A percentile compares a stretch with the other conserved stretches of the same genome.
Evolutionary conservation across 2,329 filamentous ascomycete species (phyloP).

Genomic region (Fusarium goolgardi): DNA sequence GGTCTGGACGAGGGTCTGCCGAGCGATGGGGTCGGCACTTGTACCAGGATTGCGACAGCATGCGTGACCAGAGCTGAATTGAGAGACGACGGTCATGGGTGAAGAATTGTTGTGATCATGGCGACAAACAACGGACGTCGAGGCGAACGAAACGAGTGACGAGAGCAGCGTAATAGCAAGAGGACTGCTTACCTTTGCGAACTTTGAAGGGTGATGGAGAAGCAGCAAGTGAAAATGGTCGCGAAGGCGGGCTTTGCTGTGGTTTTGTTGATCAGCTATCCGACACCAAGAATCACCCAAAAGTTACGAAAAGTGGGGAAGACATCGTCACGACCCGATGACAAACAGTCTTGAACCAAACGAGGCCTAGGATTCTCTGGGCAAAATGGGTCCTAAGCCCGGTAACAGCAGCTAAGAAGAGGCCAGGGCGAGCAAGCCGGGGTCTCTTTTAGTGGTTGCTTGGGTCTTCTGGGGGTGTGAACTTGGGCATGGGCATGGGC

Average conservation of each 20-base stretch:
- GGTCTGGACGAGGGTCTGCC: constrained; percentile 14
- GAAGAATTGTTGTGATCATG: constrained; percentile 26
- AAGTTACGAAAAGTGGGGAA: constrained; percentile 45
- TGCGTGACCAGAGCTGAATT: constrained; percentile 22
- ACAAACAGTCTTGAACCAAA: constrained; percentile 39
- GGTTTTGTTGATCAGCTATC: constrained; percentile 49
- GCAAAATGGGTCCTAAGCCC: constrained; percentile 28
- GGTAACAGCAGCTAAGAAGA: constrained; percentile 27
- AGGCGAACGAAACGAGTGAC: constrained; percentile 12
- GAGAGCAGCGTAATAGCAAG: constrained; percentile 12
- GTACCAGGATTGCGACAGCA: constrained; percentile 26
- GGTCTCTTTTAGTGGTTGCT: constrained; percentile 35
- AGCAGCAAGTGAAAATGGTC: constrained; percentile 43
- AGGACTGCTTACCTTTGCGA: constrained; percentile 44
- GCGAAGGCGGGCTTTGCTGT: constrained; percentile 47
- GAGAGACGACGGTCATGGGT: constrained; percentile 19
- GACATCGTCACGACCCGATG: constrained; percentile 43
- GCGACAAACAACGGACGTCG: constrained; percentile 12
- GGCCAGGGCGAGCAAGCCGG: constrained; percentile 26
- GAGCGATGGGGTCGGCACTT: constrained; percentile 15
- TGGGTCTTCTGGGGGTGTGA: constrained; percentile 4
- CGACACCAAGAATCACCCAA: constrained; percentile 41
- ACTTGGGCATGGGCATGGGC: no score
- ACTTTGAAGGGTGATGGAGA: constrained; percentile 49
- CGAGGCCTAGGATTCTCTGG: constrained; percentile 19